Evolutionary conservation across 495 filamentous ascomycete species (phyloP).

Genomic region (Podospora australis): DNA sequence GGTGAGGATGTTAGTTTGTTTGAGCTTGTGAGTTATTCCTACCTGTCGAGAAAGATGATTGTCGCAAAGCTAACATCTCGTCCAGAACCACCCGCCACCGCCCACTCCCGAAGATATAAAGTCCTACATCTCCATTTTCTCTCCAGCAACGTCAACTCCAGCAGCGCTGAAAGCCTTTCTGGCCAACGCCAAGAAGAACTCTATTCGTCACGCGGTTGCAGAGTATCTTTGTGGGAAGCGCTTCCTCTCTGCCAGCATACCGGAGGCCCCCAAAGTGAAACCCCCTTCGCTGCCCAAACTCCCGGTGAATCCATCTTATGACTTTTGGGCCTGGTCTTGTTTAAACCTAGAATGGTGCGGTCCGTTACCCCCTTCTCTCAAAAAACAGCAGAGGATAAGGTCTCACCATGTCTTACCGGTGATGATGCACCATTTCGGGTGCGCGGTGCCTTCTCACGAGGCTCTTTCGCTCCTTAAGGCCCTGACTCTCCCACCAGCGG

Average conservation of each 20-base stretch:
- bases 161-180: conserved; percentile 47
- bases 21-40: neutral
- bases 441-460: conserved; percentile 52
- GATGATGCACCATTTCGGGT: conserved; percentile 64
- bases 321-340: conserved; percentile 48
- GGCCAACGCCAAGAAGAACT: conserved; percentile 53
- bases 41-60: too few relatives aligned
- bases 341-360: conserved; percentile 46
- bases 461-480: conserved; percentile 43
- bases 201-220: conserved; percentile 44
- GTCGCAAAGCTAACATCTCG: conserved; percentile 4
- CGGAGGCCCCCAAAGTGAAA: neutral
- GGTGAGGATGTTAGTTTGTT: conserved; percentile 13
- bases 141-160: conserved; percentile 38
- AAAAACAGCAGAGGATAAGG: conserved; percentile 2
- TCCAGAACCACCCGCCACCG: conserved; percentile 23
- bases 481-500: conserved; percentile 20
- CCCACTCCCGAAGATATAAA: conserved; percentile 46
- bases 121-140: conserved; percentile 55
- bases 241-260: conserved; percentile 22
- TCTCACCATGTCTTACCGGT: conserved; percentile 54
- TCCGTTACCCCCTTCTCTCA: too few relatives aligned
- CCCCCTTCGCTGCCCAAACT: neutral
- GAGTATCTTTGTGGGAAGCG: conserved; percentile 42
- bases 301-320: conserved; percentile 50